These are phyloP conservation scores for Wallacemonas collosoma DNA, from an alignment of 208 protist genomes.

Conservation along the genomic window DNA sequence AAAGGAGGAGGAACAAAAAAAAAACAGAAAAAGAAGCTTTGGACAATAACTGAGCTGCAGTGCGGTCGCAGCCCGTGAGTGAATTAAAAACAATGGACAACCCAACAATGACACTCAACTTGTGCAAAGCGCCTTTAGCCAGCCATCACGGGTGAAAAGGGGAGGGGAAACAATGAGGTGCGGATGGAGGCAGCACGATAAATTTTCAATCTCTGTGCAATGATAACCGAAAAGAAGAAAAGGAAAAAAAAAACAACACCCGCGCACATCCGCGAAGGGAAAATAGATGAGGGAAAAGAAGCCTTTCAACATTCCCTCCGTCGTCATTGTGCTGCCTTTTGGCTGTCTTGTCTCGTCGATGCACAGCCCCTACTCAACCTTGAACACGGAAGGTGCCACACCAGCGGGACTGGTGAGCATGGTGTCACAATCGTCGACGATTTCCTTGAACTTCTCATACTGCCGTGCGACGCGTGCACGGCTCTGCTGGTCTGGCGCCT, in stretches of 20 bases:
- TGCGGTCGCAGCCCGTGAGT: neutral
- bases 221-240: neutral
- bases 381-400: conserved; percentile 32
- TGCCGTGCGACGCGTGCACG: conserved; percentile 18
- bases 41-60: neutral
- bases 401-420: conserved; percentile 41
- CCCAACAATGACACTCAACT: no score
- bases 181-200: no score
- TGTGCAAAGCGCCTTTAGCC: no score
- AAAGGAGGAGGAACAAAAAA: neutral
- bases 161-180: no score
- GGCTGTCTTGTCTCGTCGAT: no score
- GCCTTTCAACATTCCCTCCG: no score
- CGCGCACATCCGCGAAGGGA: no score
- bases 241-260: neutral
- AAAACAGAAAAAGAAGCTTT: neutral
- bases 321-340: no score
- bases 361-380: neutral
- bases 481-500: conserved; percentile 20
- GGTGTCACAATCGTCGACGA: conserved; percentile 35
- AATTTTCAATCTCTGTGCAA: no score
- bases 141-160: no score
- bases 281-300: no score
- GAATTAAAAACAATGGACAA: neutral
- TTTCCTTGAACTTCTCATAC: conserved; percentile 32